Evolutionary conservation across 2,329 filamentous ascomycete genomes (phyloP).

Genomic region (Amesomyces nigricolor): DNA sequence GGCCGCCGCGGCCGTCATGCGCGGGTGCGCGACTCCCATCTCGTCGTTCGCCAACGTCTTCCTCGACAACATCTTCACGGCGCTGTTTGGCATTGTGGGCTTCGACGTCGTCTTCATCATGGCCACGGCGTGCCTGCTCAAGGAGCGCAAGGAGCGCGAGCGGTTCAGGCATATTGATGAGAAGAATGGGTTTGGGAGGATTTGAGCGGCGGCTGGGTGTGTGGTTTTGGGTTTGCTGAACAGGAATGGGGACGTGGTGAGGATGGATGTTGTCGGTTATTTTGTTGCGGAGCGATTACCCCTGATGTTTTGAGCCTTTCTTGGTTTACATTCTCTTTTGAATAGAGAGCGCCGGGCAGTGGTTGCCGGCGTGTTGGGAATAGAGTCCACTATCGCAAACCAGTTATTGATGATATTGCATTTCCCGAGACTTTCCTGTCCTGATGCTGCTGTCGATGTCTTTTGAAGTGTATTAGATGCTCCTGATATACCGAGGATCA

Average conservation of each 20-base stretch:
- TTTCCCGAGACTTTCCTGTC: too few species aligned
- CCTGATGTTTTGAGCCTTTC: not conserved
- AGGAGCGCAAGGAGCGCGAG: slow-evolving; percentile 74
- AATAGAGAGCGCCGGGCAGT: slow-evolving; percentile 1
- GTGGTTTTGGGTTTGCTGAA: not conserved
- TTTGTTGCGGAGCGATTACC: not conserved
- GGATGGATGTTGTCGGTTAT: not conserved
- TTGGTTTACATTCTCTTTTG: not conserved
- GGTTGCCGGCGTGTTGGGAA: not conserved
- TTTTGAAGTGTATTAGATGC: too few species aligned
- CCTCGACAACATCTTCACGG: slow-evolving; percentile 72
- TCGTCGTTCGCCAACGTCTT: slow-evolving; percentile 64
- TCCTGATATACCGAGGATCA: too few species aligned
- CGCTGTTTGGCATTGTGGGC: slow-evolving; percentile 71
- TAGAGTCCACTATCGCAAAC: not conserved
- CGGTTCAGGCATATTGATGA: slow-evolving; percentile 76
- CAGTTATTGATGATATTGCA: too few species aligned
- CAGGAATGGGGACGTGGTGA: not conserved
- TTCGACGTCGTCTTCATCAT: slow-evolving; percentile 64
- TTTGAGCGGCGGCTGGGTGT: slow-evolving; percentile 2
- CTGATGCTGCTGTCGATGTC: too few species aligned
- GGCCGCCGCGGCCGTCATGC: slow-evolving; percentile 62
- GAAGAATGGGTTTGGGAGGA: slow-evolving; percentile 51
- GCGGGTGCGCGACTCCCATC: slow-evolving; percentile 64
- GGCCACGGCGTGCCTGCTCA: slow-evolving; percentile 67